Evolutionary conservation across 805 yeast genomes (phyloP).

Genomic region (Candida railenensis): DNA sequence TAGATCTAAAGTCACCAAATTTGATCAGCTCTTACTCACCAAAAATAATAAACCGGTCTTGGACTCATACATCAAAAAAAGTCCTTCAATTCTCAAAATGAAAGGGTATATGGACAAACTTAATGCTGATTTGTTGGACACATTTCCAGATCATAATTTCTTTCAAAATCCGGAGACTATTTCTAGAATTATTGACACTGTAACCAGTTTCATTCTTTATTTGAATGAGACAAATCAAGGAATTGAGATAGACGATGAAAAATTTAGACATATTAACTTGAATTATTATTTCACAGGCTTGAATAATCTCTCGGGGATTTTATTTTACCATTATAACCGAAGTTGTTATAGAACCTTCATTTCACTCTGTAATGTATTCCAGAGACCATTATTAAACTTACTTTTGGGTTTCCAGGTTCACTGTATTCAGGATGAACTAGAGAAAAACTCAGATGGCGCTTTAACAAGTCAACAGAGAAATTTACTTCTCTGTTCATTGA

Average conservation of each 20-base stretch:
- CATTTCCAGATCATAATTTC: constrained; percentile 19
- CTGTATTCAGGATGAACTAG: background rate
- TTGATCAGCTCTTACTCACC: constrained; percentile 3
- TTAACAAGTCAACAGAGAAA: constrained; percentile 2
- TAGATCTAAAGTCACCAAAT: constrained; percentile 2
- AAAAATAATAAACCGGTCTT: background rate
- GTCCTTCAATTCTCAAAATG: constrained; percentile 8
- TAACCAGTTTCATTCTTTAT: constrained; percentile 28
- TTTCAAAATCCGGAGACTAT: constrained; percentile 15
- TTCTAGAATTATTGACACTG: constrained; percentile 19
- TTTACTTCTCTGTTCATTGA: constrained; percentile 6
- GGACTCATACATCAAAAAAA: constrained; percentile 3
- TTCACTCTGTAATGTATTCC: constrained; percentile 38
- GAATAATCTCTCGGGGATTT: constrained; percentile 37
- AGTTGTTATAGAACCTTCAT: constrained; percentile 35
- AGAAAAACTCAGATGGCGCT: background rate
- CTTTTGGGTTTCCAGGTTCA: constrained; percentile 12
- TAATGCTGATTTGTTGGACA: constrained; percentile 14
- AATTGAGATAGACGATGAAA: constrained; percentile 13
- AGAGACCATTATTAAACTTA: constrained; percentile 24
- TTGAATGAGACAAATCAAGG: constrained; percentile 11
- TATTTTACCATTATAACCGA: constrained; percentile 33
- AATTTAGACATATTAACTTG: constrained; percentile 6
- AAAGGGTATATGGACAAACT: constrained; percentile 10
- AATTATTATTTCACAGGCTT: constrained; percentile 35